Percentiles rank a stretch among this genome's conserved stretches.
Evolutionary conservation across 2,329 filamentous ascomycete species (phyloP).

Genomic region (Magnaporthiopsis rhizophila): DNA sequence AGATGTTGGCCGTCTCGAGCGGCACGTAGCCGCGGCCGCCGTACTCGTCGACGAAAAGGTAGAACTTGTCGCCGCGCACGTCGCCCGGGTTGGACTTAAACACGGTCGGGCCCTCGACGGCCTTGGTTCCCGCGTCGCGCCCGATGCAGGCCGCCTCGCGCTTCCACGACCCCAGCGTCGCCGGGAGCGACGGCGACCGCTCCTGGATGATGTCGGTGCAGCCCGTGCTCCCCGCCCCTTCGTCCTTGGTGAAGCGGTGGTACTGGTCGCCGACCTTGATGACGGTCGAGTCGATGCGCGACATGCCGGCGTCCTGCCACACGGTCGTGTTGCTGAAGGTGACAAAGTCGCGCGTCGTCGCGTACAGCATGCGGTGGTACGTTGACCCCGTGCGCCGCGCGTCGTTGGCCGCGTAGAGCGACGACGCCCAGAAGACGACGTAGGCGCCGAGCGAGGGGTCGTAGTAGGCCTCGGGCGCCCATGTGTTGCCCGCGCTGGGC

Average conservation of each 20-base stretch:
- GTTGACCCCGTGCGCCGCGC: slow-evolving; percentile 30
- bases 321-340: slow-evolving; percentile 37
- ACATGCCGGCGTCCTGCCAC: slow-evolving; percentile 43
- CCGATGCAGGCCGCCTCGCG: slow-evolving; percentile 41
- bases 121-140: slow-evolving; percentile 35
- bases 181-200: slow-evolving; percentile 32
- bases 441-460: slow-evolving; percentile 23
- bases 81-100: slow-evolving; percentile 43
- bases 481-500: slow-evolving; percentile 30
- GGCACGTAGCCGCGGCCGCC: slow-evolving; percentile 43
- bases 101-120: slow-evolving; percentile 42
- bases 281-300: slow-evolving; percentile 45
- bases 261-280: slow-evolving; percentile 32
- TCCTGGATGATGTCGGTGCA: slow-evolving; percentile 49
- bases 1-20: slow-evolving; percentile 40
- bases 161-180: slow-evolving; percentile 33
- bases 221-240: slow-evolving; percentile 38
- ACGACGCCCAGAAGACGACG: slow-evolving; percentile 30
- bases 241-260: slow-evolving; percentile 49
- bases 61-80: slow-evolving; percentile 43
- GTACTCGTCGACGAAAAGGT: slow-evolving; percentile 49
- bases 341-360: slow-evolving; percentile 40
- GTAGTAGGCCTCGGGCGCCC: slow-evolving; percentile 31
- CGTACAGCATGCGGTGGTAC: slow-evolving; percentile 46
- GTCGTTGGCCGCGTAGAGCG: slow-evolving; percentile 34